Evolutionary conservation across 2,329 filamentous ascomycete genomes (phyloP), one percentile per base, ranked within the genome.

Genomic region (Talaromyces sp.): DNA sequence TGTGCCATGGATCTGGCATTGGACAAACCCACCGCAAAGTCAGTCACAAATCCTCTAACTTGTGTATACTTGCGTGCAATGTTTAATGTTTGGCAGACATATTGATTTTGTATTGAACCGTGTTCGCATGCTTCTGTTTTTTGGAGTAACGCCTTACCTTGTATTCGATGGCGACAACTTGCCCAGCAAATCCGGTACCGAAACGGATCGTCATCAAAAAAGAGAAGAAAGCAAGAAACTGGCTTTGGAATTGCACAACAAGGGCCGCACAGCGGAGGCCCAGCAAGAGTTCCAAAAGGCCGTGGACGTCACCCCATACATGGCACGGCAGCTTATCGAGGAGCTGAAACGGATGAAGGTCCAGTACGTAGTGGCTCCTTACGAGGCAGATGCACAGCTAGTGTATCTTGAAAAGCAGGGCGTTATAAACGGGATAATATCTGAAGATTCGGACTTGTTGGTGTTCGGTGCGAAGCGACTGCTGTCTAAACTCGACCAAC

Each of bases 151-250:
- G n/a, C 95, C 95, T 0, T 99, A 96, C 73, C 78, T 99, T 59
- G 89, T 99, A 38, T 99, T 99, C 73, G 95, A 99, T 76, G 95
- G 95, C 64, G 95, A 97, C 72, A 92, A 89, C 71, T 83, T 99
- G 26, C 95, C 95, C 32, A 96, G 93, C 81, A 99, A 99, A 76
- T 89, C 91, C 17, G 85, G 83, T 29, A 98, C 93, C 0, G 95
- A 99, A 73, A 83, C 84, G 32, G 88, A 90, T 14, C 85, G 95
- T 58, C 84, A 84, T n/a, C 86, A 86, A 65, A 86, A 86, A 63
- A 86, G 95, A 54, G 87, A 91, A 65, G 88, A 93, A 62, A 91
- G 87, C 75, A 91, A 85, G 72, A 85, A 84, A 70, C 73, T 86
- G 2, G 95, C 93, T 0, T 76, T 93, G 62, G 91, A 95, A 70